Conservation (phyloP, 139 green algal species). For the Trebouxia sp. region DNA sequence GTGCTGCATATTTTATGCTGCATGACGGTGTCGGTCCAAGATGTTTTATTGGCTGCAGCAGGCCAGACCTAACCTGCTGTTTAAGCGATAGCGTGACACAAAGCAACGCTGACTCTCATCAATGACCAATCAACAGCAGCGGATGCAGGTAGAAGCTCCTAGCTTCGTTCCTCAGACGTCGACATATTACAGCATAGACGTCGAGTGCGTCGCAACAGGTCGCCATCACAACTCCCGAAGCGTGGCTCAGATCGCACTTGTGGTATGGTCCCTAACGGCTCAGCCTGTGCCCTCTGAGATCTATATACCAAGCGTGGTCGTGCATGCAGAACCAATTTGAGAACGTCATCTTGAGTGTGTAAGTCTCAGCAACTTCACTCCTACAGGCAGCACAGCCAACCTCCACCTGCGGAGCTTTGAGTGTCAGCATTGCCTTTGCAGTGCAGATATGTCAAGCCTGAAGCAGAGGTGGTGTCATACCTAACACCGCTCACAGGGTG, state of each 20-base stretch:
- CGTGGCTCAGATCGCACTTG: constrained; percentile 83
- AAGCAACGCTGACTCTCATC: too few species aligned
- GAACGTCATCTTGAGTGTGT: constrained; percentile 74
- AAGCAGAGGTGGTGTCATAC: constrained; percentile 75
- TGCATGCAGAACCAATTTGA: constrained; percentile 65
- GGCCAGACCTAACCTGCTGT: too few species aligned
- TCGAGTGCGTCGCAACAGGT: constrained; percentile 89
- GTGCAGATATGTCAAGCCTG: constrained; percentile 66
- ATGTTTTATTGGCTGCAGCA: too few species aligned
- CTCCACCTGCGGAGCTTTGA: too few species aligned
- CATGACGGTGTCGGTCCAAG: too few species aligned
- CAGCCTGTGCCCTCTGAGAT: background rate
- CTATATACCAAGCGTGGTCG: background rate
- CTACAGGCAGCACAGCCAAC: too few species aligned
- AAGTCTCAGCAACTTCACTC: too few species aligned
- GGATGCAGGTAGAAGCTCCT: too few species aligned
- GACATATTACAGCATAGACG: constrained; percentile 56
- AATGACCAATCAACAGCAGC: too few species aligned
- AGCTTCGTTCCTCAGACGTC: background rate
- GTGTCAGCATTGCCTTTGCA: too few species aligned
- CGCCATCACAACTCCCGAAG: constrained; percentile 79
- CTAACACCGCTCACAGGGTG: constrained; percentile 82
- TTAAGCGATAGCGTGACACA: too few species aligned
- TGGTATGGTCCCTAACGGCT: constrained; percentile 44
- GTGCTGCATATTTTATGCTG: too few species aligned